Conservation (phyloP, 495 filamentous ascomycete species). For the Penicillium angulare region DNA sequence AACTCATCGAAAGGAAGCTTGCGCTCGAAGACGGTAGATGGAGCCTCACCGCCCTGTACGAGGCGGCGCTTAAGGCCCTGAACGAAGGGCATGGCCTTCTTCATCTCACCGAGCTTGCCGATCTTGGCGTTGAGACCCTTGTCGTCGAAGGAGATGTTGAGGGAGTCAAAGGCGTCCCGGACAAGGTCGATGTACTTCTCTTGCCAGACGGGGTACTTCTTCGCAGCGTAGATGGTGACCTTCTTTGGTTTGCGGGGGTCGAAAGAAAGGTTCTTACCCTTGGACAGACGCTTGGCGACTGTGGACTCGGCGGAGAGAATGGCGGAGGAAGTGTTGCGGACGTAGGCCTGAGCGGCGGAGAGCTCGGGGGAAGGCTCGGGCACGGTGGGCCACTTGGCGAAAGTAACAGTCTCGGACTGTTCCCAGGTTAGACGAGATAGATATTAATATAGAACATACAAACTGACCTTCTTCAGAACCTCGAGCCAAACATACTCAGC, state of each 20-base stretch:
- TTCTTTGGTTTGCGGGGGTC: constrained; percentile 90
- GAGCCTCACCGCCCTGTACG: constrained; percentile 51
- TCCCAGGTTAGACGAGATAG: constrained; percentile 17
- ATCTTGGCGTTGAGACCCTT: constrained; percentile 74
- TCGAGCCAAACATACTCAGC: constrained; percentile 91
- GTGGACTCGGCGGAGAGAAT: constrained; percentile 87
- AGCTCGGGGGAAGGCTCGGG: constrained; percentile 60
- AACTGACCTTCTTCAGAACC: constrained; percentile 67
- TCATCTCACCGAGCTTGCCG: constrained; percentile 81
- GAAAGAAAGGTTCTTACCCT: constrained; percentile 78
- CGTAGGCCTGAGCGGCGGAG: constrained; percentile 76
- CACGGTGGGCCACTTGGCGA: constrained; percentile 70
- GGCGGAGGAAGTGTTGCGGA: constrained; percentile 67
- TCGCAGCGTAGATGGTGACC: constrained; percentile 81
- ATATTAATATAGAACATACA: background rate
- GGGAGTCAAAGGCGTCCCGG: constrained; percentile 58
- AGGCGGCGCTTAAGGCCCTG: constrained; percentile 82
- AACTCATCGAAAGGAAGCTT: constrained; percentile 86
- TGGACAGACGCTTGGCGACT: constrained; percentile 76
- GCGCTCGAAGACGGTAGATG: constrained; percentile 69
- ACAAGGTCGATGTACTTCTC: constrained; percentile 84
- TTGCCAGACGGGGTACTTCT: constrained; percentile 83
- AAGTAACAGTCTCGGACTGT: constrained; percentile 67
- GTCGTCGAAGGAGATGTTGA: constrained; percentile 63
- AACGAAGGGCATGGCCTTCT: constrained; percentile 97